Evolutionary conservation across 257 asterid genomes (phyloP).

Genomic region (Forsythia suspensa): DNA sequence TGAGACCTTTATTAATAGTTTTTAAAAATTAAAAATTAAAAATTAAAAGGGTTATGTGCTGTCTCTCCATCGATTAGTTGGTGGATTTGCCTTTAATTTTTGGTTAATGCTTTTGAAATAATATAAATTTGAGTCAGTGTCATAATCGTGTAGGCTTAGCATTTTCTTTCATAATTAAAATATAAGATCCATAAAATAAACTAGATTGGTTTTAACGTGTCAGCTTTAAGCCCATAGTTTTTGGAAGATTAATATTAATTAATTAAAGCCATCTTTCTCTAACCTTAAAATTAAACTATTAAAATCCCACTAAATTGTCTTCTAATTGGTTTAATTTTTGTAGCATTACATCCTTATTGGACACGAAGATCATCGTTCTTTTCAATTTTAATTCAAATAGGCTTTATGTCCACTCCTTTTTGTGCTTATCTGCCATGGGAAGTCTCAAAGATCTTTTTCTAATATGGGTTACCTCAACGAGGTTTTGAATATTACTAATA

Average conservation of each 20-base stretch:
- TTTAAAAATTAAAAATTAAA: background rate
- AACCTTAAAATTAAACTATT: slow-evolving; percentile 24
- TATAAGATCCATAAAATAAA: background rate
- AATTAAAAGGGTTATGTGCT: slow-evolving; percentile 22
- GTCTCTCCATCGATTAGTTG: slow-evolving; percentile 41
- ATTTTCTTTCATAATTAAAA: background rate
- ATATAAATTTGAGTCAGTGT: slow-evolving; percentile 14
- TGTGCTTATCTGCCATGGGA: background rate
- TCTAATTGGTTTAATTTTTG: slow-evolving; percentile 22
- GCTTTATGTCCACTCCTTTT: background rate
- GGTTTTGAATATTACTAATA: background rate
- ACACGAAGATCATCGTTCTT: background rate
- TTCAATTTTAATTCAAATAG: background rate
- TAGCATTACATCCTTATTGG: slow-evolving; percentile 23
- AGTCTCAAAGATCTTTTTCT: slow-evolving; percentile 1
- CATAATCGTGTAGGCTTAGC: slow-evolving; percentile 34
- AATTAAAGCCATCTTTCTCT: slow-evolving; percentile 11
- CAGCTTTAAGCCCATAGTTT: slow-evolving; percentile 35
- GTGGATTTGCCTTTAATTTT: slow-evolving; percentile 36
- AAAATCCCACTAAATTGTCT: slow-evolving; percentile 27
- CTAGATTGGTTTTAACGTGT: slow-evolving; percentile 30
- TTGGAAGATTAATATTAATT: slow-evolving; percentile 24
- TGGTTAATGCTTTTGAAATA: slow-evolving; percentile 11
- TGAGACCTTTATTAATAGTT: background rate
- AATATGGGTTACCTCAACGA: background rate